A percentile compares a stretch with the other conserved stretches of the same genome.
Conservation (phyloP, 148 eudicot genomes). For the Cornus florida region DNA sequence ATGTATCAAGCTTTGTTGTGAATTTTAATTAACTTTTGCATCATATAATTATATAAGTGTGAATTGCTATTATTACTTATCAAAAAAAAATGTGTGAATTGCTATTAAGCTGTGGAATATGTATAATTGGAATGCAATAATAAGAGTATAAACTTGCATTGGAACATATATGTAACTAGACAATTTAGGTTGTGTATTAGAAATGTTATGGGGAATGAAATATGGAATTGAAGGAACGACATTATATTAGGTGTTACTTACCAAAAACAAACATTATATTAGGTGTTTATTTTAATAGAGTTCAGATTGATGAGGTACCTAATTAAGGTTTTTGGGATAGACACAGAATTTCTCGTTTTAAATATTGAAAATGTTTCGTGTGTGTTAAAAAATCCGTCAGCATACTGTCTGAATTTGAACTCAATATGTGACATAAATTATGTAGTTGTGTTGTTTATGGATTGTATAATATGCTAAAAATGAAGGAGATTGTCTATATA, state of each 20-base stretch:
- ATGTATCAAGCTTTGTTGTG: neutral
- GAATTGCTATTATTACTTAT: neutral
- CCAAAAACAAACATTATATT: too few species aligned
- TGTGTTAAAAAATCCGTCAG: neutral
- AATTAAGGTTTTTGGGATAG: neutral
- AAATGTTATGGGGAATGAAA: neutral
- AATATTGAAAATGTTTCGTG: neutral
- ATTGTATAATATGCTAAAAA: too few species aligned
- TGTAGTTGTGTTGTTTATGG: neutral
- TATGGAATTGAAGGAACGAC: neutral
- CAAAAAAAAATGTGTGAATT: neutral
- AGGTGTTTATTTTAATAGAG: neutral
- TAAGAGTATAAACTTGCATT: neutral
- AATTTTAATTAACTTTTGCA: neutral
- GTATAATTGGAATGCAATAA: slow-evolving; percentile 22
- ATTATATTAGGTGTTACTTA: neutral
- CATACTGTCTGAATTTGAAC: neutral
- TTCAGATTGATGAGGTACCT: neutral
- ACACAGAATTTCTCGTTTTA: neutral
- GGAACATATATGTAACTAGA: neutral
- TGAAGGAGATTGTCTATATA: neutral
- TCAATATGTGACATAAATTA: too few species aligned
- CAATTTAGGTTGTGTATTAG: neutral
- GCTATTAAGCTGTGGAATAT: neutral
- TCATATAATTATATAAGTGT: neutral